Conservation (phyloP, 2,329 filamentous ascomycete species). For the Verticillium dahliae region DNA sequence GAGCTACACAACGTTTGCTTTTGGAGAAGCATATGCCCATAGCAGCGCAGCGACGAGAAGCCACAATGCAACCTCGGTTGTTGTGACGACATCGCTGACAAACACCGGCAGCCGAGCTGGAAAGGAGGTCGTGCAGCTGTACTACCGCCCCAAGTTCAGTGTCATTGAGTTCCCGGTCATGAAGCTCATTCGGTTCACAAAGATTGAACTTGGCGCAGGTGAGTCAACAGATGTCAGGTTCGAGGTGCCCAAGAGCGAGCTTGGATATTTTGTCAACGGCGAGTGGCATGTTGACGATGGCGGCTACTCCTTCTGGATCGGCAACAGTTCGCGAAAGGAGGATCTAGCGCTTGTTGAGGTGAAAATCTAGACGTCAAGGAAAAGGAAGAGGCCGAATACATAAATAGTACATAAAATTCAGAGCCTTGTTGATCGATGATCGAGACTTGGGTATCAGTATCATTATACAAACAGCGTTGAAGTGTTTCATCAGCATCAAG, state of each 20-base stretch:
- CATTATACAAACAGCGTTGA: not conserved
- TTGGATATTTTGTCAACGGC: slow-evolving; percentile 20
- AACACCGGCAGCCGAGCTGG: slow-evolving; percentile 35
- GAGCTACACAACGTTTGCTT: slow-evolving; percentile 54
- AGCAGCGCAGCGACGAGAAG: slow-evolving; percentile 31
- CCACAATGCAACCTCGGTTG: slow-evolving; percentile 28
- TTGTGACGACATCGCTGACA: slow-evolving; percentile 34
- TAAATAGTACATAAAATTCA: not conserved
- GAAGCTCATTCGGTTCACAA: slow-evolving; percentile 43
- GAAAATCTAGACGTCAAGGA: not conserved
- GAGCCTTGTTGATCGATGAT: not conserved
- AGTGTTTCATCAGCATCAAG: not conserved
- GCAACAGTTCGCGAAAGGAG: slow-evolving; percentile 16
- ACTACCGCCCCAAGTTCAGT: slow-evolving; percentile 34
- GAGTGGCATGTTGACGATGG: slow-evolving; percentile 16
- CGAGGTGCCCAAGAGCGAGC: slow-evolving; percentile 16
- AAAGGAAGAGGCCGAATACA: not conserved
- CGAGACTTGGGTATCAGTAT: not conserved
- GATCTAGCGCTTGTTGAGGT: not conserved
- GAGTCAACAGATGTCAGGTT: slow-evolving; percentile 28
- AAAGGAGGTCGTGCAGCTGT: slow-evolving; percentile 26
- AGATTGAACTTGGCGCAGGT: slow-evolving; percentile 33
- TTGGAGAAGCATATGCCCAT: not conserved
- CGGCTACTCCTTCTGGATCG: slow-evolving; percentile 21
- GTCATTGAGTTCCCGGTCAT: slow-evolving; percentile 29